These are phyloP conservation scores for Peniophora sp. DNA, from an alignment of 1,284 basidiomycete species.

Conservation along the genomic window DNA sequence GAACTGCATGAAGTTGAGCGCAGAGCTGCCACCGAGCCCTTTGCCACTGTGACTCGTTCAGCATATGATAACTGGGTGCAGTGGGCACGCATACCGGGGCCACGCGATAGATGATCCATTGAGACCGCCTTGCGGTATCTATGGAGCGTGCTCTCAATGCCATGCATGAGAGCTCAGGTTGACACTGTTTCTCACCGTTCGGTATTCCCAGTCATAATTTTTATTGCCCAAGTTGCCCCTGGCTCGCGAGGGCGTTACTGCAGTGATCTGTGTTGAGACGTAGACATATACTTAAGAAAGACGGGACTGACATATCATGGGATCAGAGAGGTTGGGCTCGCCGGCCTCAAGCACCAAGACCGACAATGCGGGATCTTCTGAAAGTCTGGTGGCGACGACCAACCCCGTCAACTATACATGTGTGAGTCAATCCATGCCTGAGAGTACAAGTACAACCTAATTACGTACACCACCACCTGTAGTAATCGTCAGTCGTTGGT, in stretches of 20 bases:
- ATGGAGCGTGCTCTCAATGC: background rate
- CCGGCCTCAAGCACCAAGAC: slow-evolving; percentile 22
- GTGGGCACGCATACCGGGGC: slow-evolving; percentile 6
- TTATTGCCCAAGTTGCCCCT: slow-evolving; percentile 11
- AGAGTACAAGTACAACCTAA: background rate
- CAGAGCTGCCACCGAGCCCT: slow-evolving; percentile 19
- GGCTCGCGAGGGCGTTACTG: background rate
- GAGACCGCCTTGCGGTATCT: slow-evolving; percentile 8
- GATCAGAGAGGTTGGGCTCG: slow-evolving; percentile 4
- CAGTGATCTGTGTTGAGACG: slow-evolving; percentile 1
- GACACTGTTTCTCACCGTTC: slow-evolving; percentile 12
- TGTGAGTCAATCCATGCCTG: too few species aligned
- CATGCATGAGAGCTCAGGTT: background rate
- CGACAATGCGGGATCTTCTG: slow-evolving; percentile 12
- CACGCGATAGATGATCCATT: slow-evolving; percentile 7
- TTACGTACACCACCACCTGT: background rate
- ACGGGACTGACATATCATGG: slow-evolving; percentile 1
- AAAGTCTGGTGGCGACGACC: slow-evolving; percentile 16
- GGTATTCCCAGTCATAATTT: slow-evolving; percentile 20
- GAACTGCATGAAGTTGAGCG: slow-evolving; percentile 14
- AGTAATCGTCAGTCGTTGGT: background rate
- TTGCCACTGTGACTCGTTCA: slow-evolving; percentile 11
- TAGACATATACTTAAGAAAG: too few species aligned
- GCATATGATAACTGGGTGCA: background rate
- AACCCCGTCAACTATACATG: slow-evolving; percentile 17